Evolutionary conservation across 2,329 filamentous ascomycete species (phyloP).

Genomic region (Annulohypoxylon truncatum): DNA sequence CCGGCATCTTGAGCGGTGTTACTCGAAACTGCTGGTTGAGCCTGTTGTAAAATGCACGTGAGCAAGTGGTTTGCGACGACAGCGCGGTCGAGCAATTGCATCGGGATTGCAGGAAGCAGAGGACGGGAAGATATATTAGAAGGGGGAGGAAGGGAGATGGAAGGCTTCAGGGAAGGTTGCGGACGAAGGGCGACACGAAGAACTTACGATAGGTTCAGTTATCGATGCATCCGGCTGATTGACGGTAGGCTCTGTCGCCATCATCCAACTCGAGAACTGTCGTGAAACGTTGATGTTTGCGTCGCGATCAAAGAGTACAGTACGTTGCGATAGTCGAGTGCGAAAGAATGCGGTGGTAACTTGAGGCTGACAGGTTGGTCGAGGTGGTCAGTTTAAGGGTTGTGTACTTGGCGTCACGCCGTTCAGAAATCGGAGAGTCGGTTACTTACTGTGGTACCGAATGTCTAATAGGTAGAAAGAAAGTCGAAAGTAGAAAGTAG

Average conservation of each 20-base stretch:
- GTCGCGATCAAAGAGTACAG: slow-evolving; percentile 36
- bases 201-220: slow-evolving; percentile 51
- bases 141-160: slow-evolving; percentile 2
- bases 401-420: slow-evolving; percentile 44
- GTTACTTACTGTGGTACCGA: slow-evolving; percentile 30
- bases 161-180: not conserved
- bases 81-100: slow-evolving; percentile 20
- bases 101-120: not conserved
- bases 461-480: not conserved
- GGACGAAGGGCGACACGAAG: slow-evolving; percentile 16
- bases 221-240: slow-evolving; percentile 50
- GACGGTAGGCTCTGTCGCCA: slow-evolving; percentile 52
- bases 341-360: slow-evolving; percentile 13
- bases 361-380: slow-evolving; percentile 32
- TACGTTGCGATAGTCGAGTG: slow-evolving; percentile 27
- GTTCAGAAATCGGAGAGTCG: slow-evolving; percentile 27
- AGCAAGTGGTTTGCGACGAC: slow-evolving; percentile 20
- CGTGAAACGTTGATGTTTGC: slow-evolving; percentile 36
- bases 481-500: not conserved
- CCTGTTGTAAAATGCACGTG: slow-evolving; percentile 27
- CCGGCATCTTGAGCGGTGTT: slow-evolving; percentile 61
- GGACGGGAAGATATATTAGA: not conserved
- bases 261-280: slow-evolving; percentile 49
- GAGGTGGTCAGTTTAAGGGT: slow-evolving; percentile 44
- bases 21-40: slow-evolving; percentile 51